phyloP scores from a whole-genome alignment of 2,329 filamentous ascomycete species.

The Pseudogymnoascus sp. region DNA sequence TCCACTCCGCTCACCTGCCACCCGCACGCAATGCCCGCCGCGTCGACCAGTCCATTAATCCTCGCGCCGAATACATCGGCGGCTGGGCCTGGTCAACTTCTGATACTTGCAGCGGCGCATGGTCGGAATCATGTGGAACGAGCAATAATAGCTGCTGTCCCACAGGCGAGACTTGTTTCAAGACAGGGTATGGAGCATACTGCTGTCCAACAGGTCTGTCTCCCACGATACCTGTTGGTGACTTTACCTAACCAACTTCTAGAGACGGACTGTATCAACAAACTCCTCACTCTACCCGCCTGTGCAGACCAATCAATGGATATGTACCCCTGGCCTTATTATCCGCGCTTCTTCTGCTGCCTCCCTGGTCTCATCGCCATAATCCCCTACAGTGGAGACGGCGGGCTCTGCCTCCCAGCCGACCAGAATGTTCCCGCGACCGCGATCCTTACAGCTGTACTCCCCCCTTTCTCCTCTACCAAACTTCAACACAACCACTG shows the following conservation, averaged over 20 bases:
- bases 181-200: not conserved
- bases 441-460: not conserved
- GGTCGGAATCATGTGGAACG: not conserved
- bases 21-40: not conserved
- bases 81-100: not conserved
- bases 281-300: not conserved
- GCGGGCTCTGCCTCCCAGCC: not conserved
- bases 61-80: not conserved
- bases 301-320: conserved; percentile 3
- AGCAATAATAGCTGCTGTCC: conserved; percentile 5
- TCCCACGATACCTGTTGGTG: too few species aligned
- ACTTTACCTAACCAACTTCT: not conserved
- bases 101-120: not conserved
- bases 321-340: not conserved
- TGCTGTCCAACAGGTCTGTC: not conserved
- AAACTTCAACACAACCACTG: not conserved
- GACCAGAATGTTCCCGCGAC: not conserved
- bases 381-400: not conserved
- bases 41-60: conserved; percentile 4
- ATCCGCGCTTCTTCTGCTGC: not conserved
- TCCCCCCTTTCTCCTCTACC: not conserved
- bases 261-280: not conserved
- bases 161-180: not conserved
- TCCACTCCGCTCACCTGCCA: not conserved
- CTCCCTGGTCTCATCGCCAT: not conserved